Conservation (phyloP, 345 rosid species). For the Moricandia arvensis region DNA sequence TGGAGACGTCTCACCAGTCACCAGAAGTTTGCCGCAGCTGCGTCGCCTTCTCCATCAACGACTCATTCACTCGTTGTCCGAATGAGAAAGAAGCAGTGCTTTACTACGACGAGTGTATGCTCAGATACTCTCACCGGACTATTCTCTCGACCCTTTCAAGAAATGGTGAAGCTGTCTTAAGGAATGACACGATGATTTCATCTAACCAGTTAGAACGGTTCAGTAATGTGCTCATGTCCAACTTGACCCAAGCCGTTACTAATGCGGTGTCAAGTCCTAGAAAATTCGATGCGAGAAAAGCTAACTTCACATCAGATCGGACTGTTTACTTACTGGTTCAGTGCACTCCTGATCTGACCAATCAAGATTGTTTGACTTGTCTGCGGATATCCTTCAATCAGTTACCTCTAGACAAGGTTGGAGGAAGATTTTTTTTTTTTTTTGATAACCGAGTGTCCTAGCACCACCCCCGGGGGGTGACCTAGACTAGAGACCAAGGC, state of each 20-base stretch:
- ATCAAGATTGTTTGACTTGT: conserved; percentile 24
- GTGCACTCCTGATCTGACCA: conserved; percentile 51
- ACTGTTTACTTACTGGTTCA: conserved; percentile 40
- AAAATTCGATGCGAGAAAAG: conserved; percentile 27
- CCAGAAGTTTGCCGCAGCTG: conserved; percentile 22
- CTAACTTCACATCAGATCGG: neutral
- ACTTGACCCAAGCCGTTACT: neutral
- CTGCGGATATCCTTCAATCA: neutral
- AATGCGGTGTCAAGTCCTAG: neutral
- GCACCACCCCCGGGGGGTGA: no score
- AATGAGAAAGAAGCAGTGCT: conserved; percentile 16
- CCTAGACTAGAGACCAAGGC: no score
- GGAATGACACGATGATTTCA: neutral
- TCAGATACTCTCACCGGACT: conserved; percentile 37
- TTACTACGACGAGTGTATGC: conserved; percentile 37
- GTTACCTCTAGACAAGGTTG: conserved; percentile 13
- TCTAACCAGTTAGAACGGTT: neutral
- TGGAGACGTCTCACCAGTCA: neutral
- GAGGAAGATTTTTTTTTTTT: conserved; percentile 26
- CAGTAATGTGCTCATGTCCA: neutral
- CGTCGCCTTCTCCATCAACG: conserved; percentile 5
- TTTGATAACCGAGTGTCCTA: no score
- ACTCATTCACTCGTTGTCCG: conserved; percentile 21
- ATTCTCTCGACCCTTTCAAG: neutral
- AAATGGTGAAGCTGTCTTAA: neutral